phyloP scores from a whole-genome alignment of 2,329 filamentous ascomycete species.

The Ophiosphaerella narmari region DNA sequence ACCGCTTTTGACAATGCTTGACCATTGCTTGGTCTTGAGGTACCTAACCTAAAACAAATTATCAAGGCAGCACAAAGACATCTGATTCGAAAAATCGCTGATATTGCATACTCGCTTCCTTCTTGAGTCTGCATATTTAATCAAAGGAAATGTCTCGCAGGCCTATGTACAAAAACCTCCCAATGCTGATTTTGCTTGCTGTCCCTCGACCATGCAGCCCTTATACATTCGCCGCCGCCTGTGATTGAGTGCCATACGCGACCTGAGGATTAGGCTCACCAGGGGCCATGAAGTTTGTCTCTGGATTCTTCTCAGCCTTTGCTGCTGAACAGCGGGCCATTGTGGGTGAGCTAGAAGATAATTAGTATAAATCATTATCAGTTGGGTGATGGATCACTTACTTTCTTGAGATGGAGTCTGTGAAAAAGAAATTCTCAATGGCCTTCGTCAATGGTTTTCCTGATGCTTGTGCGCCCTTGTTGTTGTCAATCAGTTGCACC shows the following conservation, averaged over 20 bases:
- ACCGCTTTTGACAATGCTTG: not conserved
- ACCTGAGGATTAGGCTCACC: conserved; percentile 51
- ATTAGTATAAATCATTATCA: conserved; percentile 12
- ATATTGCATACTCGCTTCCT: conserved; percentile 29
- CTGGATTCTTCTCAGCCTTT: conserved; percentile 67
- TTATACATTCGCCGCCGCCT: conserved; percentile 31
- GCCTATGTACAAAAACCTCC: conserved; percentile 37
- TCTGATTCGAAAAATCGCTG: conserved; percentile 1
- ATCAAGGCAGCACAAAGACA: too few species aligned
- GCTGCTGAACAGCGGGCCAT: conserved; percentile 97
- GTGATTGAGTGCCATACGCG: conserved; percentile 44
- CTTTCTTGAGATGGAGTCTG: conserved; percentile 95
- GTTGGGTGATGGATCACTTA: conserved; percentile 52
- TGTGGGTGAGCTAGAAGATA: conserved; percentile 77
- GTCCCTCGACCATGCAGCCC: conserved; percentile 9
- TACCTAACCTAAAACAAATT: not conserved
- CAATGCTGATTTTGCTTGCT: conserved; percentile 12
- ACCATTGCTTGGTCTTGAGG: not conserved
- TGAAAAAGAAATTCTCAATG: conserved; percentile 98
- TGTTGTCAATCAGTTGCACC: conserved; percentile 93
- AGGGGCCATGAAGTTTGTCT: conserved; percentile 58
- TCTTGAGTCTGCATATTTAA: conserved; percentile 19
- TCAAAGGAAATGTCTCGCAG: conserved; percentile 26
- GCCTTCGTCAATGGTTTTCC: conserved; percentile 79
- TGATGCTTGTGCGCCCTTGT: conserved; percentile 80